A percentile compares a stretch with the other conserved stretches of the same genome.
Evolutionary conservation across 352 stramenopile genomes (phyloP).

Genomic region (Thalassiosira mediterranea): DNA sequence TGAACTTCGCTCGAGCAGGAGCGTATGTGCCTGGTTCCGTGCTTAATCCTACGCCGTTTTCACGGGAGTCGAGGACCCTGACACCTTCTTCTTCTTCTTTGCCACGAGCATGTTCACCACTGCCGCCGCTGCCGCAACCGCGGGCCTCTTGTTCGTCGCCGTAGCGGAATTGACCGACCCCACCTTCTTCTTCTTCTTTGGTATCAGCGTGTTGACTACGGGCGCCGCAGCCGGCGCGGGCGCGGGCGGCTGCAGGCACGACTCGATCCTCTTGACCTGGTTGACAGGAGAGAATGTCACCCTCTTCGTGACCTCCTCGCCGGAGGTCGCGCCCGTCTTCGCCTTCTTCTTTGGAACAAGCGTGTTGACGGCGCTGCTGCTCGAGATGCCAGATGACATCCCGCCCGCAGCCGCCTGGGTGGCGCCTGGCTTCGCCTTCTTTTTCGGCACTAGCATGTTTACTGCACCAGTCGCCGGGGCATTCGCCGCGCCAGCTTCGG

Average conservation of each 20-base stretch:
- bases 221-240: slow-evolving; percentile 1
- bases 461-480: not conserved
- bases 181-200: slow-evolving; percentile 59
- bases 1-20: no score
- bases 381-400: no score
- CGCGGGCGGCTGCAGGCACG: not conserved
- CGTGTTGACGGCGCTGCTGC: not conserved
- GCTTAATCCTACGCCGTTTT: slow-evolving; percentile 12
- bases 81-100: slow-evolving; percentile 33
- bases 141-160: slow-evolving; percentile 11
- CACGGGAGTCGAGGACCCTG: not conserved
- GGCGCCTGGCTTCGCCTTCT: slow-evolving; percentile 6
- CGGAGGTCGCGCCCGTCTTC: slow-evolving; percentile 9
- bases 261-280: not conserved
- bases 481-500: not conserved
- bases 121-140: not conserved
- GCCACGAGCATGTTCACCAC: slow-evolving; percentile 19
- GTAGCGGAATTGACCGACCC: not conserved
- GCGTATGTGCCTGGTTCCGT: no score
- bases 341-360: slow-evolving; percentile 20
- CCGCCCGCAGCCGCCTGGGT: not conserved
- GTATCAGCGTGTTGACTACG: slow-evolving; percentile 34
- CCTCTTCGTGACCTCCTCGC: slow-evolving; percentile 15
- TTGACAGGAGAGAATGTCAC: not conserved
- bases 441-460: slow-evolving; percentile 18